These are phyloP conservation scores for Ilex aquifolium DNA, from an alignment of 257 asterid genomes.

Conservation along the genomic window DNA sequence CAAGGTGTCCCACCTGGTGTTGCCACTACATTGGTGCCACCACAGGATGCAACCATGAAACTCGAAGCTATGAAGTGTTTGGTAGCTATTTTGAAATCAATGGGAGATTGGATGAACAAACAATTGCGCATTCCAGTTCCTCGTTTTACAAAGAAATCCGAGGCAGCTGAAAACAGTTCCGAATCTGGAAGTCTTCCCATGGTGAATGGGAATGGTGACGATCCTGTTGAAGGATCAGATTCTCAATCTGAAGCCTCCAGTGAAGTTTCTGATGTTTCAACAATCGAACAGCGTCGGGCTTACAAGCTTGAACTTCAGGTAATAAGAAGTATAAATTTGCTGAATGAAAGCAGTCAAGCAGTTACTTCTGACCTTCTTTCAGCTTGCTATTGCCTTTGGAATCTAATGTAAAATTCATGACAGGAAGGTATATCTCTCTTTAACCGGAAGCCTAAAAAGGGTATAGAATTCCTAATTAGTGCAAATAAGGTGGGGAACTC, in stretches of 20 bases:
- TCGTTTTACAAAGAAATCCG: conserved; percentile 56
- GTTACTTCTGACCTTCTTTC: conserved; percentile 13
- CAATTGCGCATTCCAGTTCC: conserved; percentile 88
- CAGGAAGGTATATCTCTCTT: conserved; percentile 99
- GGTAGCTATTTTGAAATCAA: conserved; percentile 72
- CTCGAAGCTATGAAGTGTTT: conserved; percentile 94
- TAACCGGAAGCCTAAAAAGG: conserved; percentile 94
- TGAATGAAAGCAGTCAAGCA: conserved; percentile 12
- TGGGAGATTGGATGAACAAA: conserved; percentile 99
- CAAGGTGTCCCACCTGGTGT: conserved; percentile 96
- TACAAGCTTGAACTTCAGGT: conserved; percentile 99
- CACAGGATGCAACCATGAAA: conserved; percentile 81
- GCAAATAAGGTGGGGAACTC: conserved; percentile 92
- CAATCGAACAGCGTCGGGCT: conserved; percentile 97
- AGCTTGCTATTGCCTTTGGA: conserved; percentile 13
- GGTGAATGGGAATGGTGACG: conserved; percentile 68
- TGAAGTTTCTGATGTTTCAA: conserved; percentile 85
- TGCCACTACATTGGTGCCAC: conserved; percentile 74
- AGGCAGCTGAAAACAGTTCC: conserved; percentile 49
- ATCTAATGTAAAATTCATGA: conserved; percentile 32
- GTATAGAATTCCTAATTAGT: conserved; percentile 85
- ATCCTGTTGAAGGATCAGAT: conserved; percentile 68
- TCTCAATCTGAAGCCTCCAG: conserved; percentile 80
- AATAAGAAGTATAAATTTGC: conserved; percentile 18
- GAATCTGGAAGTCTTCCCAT: conserved; percentile 58